These are phyloP conservation scores for Drechmeria coniospora DNA, from an alignment of 2,329 filamentous ascomycete genomes.

Conservation along the genomic window DNA sequence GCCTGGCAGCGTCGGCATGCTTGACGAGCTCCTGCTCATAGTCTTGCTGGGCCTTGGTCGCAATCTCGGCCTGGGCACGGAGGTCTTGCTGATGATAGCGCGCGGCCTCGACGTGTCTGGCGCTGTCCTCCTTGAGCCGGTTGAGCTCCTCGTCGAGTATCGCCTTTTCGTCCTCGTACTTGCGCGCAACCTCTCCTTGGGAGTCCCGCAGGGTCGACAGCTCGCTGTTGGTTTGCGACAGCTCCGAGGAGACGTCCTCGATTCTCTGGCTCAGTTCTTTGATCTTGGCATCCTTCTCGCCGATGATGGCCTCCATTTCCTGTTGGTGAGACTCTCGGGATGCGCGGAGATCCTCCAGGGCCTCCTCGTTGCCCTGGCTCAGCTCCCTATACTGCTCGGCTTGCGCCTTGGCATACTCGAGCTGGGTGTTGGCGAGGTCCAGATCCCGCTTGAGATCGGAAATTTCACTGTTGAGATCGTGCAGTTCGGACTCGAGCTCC, in stretches of 20 bases:
- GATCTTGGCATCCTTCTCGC: constrained; percentile 66
- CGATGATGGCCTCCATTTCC: constrained; percentile 61
- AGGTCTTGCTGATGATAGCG: constrained; percentile 83
- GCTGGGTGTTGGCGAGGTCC: constrained; percentile 62
- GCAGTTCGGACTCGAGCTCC: constrained; percentile 44
- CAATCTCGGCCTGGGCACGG: constrained; percentile 85
- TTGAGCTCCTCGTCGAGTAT: constrained; percentile 64
- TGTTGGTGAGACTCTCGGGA: constrained; percentile 79
- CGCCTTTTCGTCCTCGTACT: constrained; percentile 68
- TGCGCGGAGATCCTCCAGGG: constrained; percentile 61
- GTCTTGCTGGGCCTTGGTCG: constrained; percentile 80
- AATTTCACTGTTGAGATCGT: constrained; percentile 71
- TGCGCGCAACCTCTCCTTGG: constrained; percentile 57
- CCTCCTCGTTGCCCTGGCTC: constrained; percentile 75
- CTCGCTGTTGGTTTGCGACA: constrained; percentile 68
- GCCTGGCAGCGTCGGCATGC: constrained; percentile 87
- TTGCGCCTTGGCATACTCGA: constrained; percentile 68
- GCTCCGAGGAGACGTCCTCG: constrained; percentile 69
- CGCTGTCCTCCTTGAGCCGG: constrained; percentile 70
- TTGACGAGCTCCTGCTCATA: constrained; percentile 92
- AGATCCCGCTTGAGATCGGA: constrained; percentile 78
- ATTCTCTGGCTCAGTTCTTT: constrained; percentile 69
- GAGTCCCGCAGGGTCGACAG: constrained; percentile 66
- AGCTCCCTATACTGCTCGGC: constrained; percentile 81
- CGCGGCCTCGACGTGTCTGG: constrained; percentile 62